Percentiles rank a stretch among this genome's conserved stretches.
These are phyloP conservation scores for Bipolaris bicolor DNA, from an alignment of 2,329 filamentous ascomycete genomes.

Conservation along the genomic window DNA sequence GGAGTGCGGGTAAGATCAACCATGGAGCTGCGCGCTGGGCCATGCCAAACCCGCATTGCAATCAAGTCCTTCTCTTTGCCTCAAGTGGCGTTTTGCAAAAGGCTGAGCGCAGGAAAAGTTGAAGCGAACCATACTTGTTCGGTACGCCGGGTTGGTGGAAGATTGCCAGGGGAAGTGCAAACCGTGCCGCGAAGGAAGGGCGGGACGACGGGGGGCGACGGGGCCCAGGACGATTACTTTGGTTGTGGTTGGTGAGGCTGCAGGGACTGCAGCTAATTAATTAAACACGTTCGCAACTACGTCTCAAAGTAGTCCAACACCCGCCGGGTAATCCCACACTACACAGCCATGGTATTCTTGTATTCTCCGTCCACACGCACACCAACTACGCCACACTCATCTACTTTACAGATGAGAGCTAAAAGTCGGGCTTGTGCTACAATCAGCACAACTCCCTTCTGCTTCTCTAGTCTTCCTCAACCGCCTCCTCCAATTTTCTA, in stretches of 20 bases:
- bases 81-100: neutral
- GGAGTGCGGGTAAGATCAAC: neutral
- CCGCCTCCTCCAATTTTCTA: too few relatives aligned
- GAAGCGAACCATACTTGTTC: neutral
- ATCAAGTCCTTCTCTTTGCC: neutral
- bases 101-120: neutral
- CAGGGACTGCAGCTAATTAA: neutral
- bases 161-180: neutral
- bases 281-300: neutral
- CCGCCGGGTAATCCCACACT: neutral
- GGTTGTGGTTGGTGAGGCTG: neutral
- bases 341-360: neutral
- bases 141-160: neutral
- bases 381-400: too few relatives aligned
- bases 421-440: too few relatives aligned
- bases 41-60: neutral
- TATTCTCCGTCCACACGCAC: neutral
- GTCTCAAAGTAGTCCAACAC: neutral
- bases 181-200: neutral
- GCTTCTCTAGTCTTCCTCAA: too few relatives aligned
- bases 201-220: neutral
- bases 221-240: neutral
- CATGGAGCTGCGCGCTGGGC: neutral
- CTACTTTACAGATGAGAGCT: too few relatives aligned
- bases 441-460: too few relatives aligned